A percentile compares a stretch with the other conserved stretches of the same genome.
These are phyloP conservation scores for Arabidopsis suecica DNA, from an alignment of 345 rosid genomes.

Conservation along the genomic window DNA sequence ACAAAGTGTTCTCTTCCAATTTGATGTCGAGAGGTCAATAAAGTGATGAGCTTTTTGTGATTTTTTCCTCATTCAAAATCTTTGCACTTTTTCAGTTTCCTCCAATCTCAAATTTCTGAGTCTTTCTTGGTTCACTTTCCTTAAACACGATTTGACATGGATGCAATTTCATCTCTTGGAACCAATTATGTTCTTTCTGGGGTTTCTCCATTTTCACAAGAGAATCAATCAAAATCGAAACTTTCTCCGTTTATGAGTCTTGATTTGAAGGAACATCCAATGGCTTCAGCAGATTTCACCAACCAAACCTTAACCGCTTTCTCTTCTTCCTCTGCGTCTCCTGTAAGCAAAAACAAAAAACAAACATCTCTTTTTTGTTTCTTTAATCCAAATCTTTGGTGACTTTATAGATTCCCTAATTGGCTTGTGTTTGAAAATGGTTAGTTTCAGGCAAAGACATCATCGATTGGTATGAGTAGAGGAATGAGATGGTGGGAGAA, in stretches of 20 bases:
- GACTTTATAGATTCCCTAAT: background rate
- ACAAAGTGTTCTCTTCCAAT: slow-evolving; percentile 11
- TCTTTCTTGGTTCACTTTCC: background rate
- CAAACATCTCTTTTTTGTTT: background rate
- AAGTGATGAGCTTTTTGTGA: slow-evolving; percentile 6
- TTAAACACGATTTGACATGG: slow-evolving; percentile 22
- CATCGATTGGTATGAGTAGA: slow-evolving; percentile 54
- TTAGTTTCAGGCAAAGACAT: slow-evolving; percentile 49
- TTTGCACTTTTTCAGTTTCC: background rate
- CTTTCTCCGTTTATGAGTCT: slow-evolving; percentile 41
- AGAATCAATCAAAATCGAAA: slow-evolving; percentile 39
- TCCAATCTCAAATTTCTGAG: background rate
- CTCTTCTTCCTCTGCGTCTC: slow-evolving; percentile 31
- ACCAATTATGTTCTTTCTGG: slow-evolving; percentile 40
- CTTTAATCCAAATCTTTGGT: background rate
- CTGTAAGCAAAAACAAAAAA: slow-evolving; percentile 43
- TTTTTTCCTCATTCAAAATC: background rate
- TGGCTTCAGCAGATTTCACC: slow-evolving; percentile 41
- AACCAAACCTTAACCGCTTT: slow-evolving; percentile 40
- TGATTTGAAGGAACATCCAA: slow-evolving; percentile 48
- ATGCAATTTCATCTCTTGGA: slow-evolving; percentile 36
- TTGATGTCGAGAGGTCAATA: slow-evolving; percentile 36
- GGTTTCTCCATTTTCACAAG: slow-evolving; percentile 34
- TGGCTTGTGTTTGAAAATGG: background rate
- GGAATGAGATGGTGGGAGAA: slow-evolving; percentile 84